phyloP scores from a whole-genome alignment of 441 rosid genomes.

The Gossypium schwendimanii region DNA sequence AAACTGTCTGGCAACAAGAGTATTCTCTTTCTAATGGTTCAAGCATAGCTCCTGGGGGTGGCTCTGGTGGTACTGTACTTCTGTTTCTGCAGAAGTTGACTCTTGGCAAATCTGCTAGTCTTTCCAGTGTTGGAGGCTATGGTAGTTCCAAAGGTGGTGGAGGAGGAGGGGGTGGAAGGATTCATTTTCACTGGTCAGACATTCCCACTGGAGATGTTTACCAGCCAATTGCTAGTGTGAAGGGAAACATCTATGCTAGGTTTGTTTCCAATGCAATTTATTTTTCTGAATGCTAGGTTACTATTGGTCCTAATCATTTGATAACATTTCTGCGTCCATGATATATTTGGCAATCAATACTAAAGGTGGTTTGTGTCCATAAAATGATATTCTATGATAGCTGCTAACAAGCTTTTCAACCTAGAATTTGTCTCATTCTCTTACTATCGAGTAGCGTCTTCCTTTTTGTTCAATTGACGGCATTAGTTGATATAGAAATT shows the following conservation, averaged over 20 bases:
- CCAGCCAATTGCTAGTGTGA: slow-evolving; percentile 89
- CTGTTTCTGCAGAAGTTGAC: slow-evolving; percentile 61
- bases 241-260: slow-evolving; percentile 67
- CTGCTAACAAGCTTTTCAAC: neutral
- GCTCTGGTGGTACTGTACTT: slow-evolving; percentile 93
- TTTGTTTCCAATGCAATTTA: slow-evolving; percentile 30
- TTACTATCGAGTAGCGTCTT: neutral
- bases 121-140: slow-evolving; percentile 86
- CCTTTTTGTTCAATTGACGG: neutral
- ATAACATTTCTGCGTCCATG: neutral
- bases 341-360: neutral
- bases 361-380: neutral
- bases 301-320: neutral
- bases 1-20: slow-evolving; percentile 23
- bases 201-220: slow-evolving; percentile 96
- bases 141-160: slow-evolving; percentile 77
- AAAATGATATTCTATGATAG: neutral
- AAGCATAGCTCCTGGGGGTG: slow-evolving; percentile 75
- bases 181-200: slow-evolving; percentile 97
- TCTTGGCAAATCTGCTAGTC: slow-evolving; percentile 62
- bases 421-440: neutral
- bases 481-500: neutral
- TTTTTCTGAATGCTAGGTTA: neutral
- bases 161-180: slow-evolving; percentile 99
- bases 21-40: slow-evolving; percentile 23